Base-by-base conservation (phyloP, 768 basidiomycete genomes). In the Dendrothele bispora region DNA sequence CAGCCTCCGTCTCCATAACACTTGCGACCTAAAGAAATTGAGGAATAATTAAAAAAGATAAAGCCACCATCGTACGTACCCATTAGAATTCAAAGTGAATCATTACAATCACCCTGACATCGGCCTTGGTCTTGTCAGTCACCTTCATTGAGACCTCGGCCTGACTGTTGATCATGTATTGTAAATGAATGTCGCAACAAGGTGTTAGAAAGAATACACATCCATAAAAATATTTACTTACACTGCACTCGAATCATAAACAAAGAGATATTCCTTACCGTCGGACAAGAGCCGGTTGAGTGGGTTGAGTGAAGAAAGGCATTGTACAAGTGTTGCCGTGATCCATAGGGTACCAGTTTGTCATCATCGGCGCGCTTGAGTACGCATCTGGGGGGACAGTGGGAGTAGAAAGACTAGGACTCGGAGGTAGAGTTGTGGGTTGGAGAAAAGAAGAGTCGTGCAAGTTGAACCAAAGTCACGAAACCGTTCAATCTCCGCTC, bases 271-370 rank as follows among this genome's bases (percentile, higher is more conserved):
- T 71, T 97, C 91, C 67, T 95, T 97, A 68, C 95, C 95, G 54
- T 90, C 87, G 7, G 85, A 74, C 47, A 97, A 70, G 35, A 98
- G 79, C 69, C 90, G 85, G 62, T 95, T 91, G 54, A 98, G 78
- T 43, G 93, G 52, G 94, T 93, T 18, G 88, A 91, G 70, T 94
- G 92, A 60, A 82, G 69, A 53, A 97, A 76, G 26, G 94, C 91
- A 59, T 95, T 91, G 73, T 94, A 97, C 60, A 97, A 72, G 68
- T 98, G n/a, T n/a, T 93, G 63, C 95, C 93, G 74, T 98, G 95
- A 56, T 94, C 93, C 42, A 94, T 91, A 44, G 95, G 92, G 77
- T 95, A 97, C 92, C 95, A 98, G 69, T 83, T 72, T 92, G 75
- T 95, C 88, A 57, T 86, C 86, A 48, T 79, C 78, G 28, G 83